Conservation (phyloP, 768 basidiomycete genomes). For the Trametes meyenii region DNA sequence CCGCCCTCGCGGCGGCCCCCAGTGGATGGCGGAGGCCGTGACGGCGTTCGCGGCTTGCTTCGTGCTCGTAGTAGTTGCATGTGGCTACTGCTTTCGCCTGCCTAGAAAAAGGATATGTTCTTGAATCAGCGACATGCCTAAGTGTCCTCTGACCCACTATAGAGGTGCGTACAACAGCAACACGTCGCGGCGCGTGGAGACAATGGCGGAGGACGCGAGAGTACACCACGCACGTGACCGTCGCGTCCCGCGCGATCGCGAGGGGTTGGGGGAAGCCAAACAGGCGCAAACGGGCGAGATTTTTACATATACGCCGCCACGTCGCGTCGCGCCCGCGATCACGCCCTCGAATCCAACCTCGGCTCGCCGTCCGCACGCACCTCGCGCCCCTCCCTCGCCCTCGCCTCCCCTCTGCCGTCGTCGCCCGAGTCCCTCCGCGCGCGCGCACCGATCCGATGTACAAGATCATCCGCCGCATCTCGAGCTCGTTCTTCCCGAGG, state of each 20-base stretch:
- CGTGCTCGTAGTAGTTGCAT: too few species aligned
- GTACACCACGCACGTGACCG: constrained; percentile 16
- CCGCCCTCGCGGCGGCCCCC: too few species aligned
- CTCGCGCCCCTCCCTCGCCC: background rate
- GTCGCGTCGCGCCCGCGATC: constrained; percentile 24
- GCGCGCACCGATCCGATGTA: constrained; percentile 52
- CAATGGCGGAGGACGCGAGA: background rate
- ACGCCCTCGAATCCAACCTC: background rate
- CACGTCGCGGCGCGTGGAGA: background rate
- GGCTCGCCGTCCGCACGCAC: background rate
- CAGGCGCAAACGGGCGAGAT: constrained; percentile 16
- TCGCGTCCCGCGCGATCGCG: background rate
- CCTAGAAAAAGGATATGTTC: too few species aligned
- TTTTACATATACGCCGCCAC: constrained; percentile 16
- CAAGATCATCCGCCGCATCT: constrained; percentile 70
- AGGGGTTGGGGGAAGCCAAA: constrained; percentile 17
- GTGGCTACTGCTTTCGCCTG: too few species aligned
- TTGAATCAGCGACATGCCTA: too few species aligned
- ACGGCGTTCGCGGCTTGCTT: too few species aligned
- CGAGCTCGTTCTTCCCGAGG: constrained; percentile 67
- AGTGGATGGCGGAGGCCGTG: too few species aligned
- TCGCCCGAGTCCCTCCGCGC: constrained; percentile 9
- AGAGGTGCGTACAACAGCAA: background rate
- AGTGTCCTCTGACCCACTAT: too few species aligned
- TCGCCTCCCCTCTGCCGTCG: background rate